Base-by-base conservation (phyloP, 768 basidiomycete species). In the Clathrus columnatus region DNA sequence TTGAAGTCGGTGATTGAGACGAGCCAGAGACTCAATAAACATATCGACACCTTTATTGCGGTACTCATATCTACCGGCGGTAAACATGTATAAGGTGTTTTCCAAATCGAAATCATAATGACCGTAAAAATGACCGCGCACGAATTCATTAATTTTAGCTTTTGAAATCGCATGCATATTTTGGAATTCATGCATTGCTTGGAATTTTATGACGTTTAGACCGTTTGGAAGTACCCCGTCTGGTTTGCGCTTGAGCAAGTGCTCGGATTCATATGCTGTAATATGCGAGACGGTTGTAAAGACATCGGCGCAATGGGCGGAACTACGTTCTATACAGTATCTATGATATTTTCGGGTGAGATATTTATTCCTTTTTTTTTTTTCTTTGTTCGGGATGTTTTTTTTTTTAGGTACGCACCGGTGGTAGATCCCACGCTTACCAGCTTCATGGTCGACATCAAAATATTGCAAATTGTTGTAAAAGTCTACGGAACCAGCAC, bases 381-480 rank as follows among this genome's bases (percentile, higher is more conserved):
- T 32, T 32, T 32, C 16, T 32, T 16, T 32, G 16, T 7, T 32
- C 45, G n/a, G n/a, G n/a, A n/a, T n/a, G n/a, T n/a, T n/a, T n/a
- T n/a, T n/a, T n/a, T n/a, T n/a, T n/a, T n/a, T 28, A 48, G 30
- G 18, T n/a, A 27, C 66, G 54, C 20, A 70, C 65, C 85, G 70
- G 68, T 99, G 96, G 70, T 99, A 99, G 68, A 99, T 99, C 16
- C 96, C 96, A 58, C 96, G 84, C 73, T 98, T 98, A 42, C 96
- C 96, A 0, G 96, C 96, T 71, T 99, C 96, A 67, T 98, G 95
- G 64, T 99, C 96, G 58, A 98, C 96, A 62, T 99, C 96, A 68
- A 99, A 99, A 76, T 98, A 97, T 69, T 95, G 91, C 18, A 99
- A 78, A 69, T 99, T 97, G 76, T 98, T 99, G 80, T 99, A 99